Evolutionary conservation across 495 filamentous ascomycete genomes (phyloP).

Genomic region (Schizothecium vesticola): DNA sequence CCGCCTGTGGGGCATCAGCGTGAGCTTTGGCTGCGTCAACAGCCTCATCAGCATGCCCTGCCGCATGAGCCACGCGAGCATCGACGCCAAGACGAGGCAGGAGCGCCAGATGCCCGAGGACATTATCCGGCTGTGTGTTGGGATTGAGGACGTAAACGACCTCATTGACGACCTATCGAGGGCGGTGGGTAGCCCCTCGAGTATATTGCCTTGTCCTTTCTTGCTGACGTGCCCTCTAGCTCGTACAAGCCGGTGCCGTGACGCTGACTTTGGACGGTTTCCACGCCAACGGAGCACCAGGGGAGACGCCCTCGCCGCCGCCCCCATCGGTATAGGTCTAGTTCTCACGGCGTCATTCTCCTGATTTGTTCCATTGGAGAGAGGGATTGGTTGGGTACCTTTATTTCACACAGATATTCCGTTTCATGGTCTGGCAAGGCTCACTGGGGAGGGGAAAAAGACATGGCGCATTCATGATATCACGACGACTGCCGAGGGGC

Average conservation of each 20-base stretch:
- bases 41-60: constrained; percentile 98
- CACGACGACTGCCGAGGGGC: background rate
- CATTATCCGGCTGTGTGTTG: constrained; percentile 89
- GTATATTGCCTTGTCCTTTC: background rate
- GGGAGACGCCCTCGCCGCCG: background rate
- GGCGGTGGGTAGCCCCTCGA: constrained; percentile 42
- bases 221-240: constrained; percentile 41
- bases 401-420: background rate
- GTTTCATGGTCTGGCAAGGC: background rate
- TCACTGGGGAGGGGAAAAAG: background rate
- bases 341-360: background rate
- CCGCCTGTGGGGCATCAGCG: constrained; percentile 87
- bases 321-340: constrained; percentile 1
- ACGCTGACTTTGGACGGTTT: constrained; percentile 76
- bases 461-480: background rate
- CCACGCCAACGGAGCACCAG: constrained; percentile 42
- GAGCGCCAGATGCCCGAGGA: constrained; percentile 94
- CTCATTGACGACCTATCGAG: constrained; percentile 86
- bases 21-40: constrained; percentile 97
- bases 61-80: constrained; percentile 98
- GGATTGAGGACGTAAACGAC: constrained; percentile 91
- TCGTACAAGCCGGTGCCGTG: constrained; percentile 91
- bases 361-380: background rate
- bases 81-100: constrained; percentile 85
- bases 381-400: background rate